Conservation (phyloP, 768 basidiomycete genomes). For the Hygrocybe coccinea region DNA sequence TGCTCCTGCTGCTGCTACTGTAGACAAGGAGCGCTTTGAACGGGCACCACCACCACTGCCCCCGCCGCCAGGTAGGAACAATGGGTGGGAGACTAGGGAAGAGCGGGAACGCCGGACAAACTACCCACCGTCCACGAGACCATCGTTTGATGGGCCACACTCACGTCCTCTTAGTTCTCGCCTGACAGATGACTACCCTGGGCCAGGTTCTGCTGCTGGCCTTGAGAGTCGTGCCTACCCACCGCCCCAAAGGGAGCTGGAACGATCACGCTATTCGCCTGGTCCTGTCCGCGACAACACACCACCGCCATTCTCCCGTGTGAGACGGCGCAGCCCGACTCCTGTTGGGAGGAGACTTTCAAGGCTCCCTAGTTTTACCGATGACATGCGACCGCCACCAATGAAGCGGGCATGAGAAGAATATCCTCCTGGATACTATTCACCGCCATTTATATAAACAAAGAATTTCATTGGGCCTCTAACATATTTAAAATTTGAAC, state of each 20-base stretch:
- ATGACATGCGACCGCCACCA: slow-evolving; percentile 43
- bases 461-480: no score
- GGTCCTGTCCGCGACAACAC: slow-evolving; percentile 10
- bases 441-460: no score
- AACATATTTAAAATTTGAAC: no score
- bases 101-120: slow-evolving; percentile 35
- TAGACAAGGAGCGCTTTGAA: slow-evolving; percentile 38
- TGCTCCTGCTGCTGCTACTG: no score
- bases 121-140: not conserved
- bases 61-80: slow-evolving; percentile 18
- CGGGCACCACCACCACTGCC: slow-evolving; percentile 27
- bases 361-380: slow-evolving; percentile 23
- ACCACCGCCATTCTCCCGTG: slow-evolving; percentile 33
- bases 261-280: slow-evolving; percentile 25
- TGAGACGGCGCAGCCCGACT: slow-evolving; percentile 46
- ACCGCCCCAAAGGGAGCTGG: slow-evolving; percentile 26
- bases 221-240: slow-evolving; percentile 21
- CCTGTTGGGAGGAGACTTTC: slow-evolving; percentile 29
- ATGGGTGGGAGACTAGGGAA: slow-evolving; percentile 40
- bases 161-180: slow-evolving; percentile 8
- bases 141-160: slow-evolving; percentile 4
- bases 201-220: not conserved
- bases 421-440: slow-evolving; percentile 30
- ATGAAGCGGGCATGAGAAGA: slow-evolving; percentile 46
- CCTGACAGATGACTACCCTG: slow-evolving; percentile 8